phyloP scores from a whole-genome alignment of 2,329 filamentous ascomycete genomes.

The Laburnicola sp. region DNA sequence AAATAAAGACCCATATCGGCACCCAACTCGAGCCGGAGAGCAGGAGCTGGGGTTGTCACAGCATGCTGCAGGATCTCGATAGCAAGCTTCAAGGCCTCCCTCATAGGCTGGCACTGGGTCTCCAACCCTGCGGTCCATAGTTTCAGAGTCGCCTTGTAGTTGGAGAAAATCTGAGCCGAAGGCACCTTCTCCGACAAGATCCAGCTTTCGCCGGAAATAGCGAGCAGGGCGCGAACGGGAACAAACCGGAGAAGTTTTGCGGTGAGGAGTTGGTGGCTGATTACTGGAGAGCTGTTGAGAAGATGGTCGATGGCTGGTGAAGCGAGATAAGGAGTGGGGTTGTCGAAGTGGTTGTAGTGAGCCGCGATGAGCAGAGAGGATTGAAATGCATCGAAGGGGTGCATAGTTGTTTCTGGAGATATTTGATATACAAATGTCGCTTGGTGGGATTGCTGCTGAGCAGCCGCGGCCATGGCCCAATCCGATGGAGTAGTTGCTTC shows the following conservation, averaged over 20 bases:
- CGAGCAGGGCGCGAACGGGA: conserved; percentile 49
- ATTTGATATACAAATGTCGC: conserved; percentile 34
- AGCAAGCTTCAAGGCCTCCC: conserved; percentile 32
- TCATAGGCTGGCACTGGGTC: conserved; percentile 16
- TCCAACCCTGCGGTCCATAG: conserved; percentile 27
- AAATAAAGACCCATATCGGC: conserved; percentile 42
- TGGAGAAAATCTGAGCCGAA: conserved; percentile 36
- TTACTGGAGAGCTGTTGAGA: conserved; percentile 27
- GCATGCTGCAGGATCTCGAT: conserved; percentile 33
- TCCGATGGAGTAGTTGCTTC: conserved; percentile 31
- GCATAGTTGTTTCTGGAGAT: conserved; percentile 12
- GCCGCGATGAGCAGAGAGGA: conserved; percentile 44
- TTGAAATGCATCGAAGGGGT: conserved; percentile 38
- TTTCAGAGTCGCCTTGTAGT: conserved; percentile 36
- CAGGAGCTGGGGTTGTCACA: conserved; percentile 21
- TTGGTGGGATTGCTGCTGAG: conserved; percentile 23
- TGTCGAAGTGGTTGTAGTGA: conserved; percentile 31
- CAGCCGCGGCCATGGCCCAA: conserved; percentile 30
- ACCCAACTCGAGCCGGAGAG: conserved; percentile 28
- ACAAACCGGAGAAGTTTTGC: conserved; percentile 44
- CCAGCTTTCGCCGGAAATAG: conserved; percentile 52
- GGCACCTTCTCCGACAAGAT: conserved; percentile 49
- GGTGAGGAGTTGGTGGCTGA: conserved; percentile 38
- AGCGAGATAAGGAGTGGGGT: conserved; percentile 17
- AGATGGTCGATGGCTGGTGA: conserved; percentile 28